A percentile compares a stretch with the other conserved stretches of the same genome.
These are phyloP conservation scores for Phylloporus sp. DNA, from an alignment of 768 basidiomycete genomes.

Conservation along the genomic window DNA sequence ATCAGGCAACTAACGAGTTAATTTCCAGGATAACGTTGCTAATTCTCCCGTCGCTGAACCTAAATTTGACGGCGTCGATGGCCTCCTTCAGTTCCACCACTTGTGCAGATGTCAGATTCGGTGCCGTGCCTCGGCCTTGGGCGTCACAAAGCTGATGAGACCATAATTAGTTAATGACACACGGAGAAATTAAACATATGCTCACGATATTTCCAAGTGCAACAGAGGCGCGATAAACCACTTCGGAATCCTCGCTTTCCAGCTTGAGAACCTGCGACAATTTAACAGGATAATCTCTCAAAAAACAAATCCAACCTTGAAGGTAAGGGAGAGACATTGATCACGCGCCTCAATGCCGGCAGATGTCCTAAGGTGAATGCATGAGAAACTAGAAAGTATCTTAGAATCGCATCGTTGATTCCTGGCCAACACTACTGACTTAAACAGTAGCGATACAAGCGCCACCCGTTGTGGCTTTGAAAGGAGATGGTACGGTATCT, in stretches of 20 bases:
- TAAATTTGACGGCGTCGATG: conserved; percentile 37
- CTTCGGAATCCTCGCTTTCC: conserved; percentile 59
- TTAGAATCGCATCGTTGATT: conserved; percentile 1
- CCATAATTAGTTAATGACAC: background rate
- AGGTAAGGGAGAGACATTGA: conserved; percentile 42
- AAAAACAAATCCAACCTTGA: conserved; percentile 37
- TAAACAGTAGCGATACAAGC: conserved; percentile 79
- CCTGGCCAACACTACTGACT: conserved; percentile 51
- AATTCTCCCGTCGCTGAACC: conserved; percentile 60
- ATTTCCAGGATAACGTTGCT: conserved; percentile 50
- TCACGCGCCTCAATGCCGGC: conserved; percentile 38
- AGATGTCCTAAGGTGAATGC: conserved; percentile 44
- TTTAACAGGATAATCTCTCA: conserved; percentile 6
- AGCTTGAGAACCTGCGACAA: conserved; percentile 27
- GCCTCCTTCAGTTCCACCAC: conserved; percentile 38
- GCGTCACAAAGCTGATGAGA: conserved; percentile 45
- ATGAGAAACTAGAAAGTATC: conserved; percentile 53
- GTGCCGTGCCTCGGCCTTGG: conserved; percentile 33
- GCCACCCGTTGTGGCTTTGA: conserved; percentile 73
- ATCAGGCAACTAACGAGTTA: conserved; percentile 31
- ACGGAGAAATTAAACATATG: conserved; percentile 1
- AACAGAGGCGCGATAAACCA: conserved; percentile 65
- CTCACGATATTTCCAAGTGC: conserved; percentile 72
- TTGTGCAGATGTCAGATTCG: conserved; percentile 37
- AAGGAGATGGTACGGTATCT: conserved; percentile 50